Conservation (phyloP, 768 basidiomycete genomes). For the Russula virescens region DNA sequence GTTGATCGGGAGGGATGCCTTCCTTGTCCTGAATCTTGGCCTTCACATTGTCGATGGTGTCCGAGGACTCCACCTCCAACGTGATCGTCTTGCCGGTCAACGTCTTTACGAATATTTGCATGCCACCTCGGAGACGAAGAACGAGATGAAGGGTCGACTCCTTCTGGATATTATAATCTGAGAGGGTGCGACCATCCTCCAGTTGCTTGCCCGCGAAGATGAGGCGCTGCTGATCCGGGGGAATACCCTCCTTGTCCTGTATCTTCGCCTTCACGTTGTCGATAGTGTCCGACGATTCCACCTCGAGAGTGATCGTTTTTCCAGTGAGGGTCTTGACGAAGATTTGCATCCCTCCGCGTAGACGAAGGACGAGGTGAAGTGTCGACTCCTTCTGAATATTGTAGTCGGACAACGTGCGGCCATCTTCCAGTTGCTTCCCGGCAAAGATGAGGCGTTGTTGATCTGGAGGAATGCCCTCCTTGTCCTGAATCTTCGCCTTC, state of each 20-base stretch:
- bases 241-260: conserved; percentile 79
- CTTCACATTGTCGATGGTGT: conserved; percentile 90
- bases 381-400: conserved; percentile 90
- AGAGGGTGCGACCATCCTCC: conserved; percentile 87
- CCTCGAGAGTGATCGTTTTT: conserved; percentile 90
- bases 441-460: conserved; percentile 91
- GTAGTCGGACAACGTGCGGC: conserved; percentile 85
- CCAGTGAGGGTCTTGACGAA: conserved; percentile 86
- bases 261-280: conserved; percentile 86
- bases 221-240: conserved; percentile 82
- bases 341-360: conserved; percentile 89
- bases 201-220: conserved; percentile 94
- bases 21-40: conserved; percentile 81
- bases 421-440: conserved; percentile 89
- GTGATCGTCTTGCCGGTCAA: conserved; percentile 91
- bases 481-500: conserved; percentile 90
- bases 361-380: conserved; percentile 74
- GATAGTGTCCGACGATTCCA: conserved; percentile 90
- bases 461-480: conserved; percentile 84
- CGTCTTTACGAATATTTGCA: conserved; percentile 90
- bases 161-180: conserved; percentile 86
- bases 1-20: conserved; percentile 81
- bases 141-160: conserved; percentile 81
- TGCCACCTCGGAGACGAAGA: conserved; percentile 81
- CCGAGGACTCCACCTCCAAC: conserved; percentile 89